Evolutionary conservation across 2,329 filamentous ascomycete genomes (phyloP).

Genomic region (Botrytis paeoniae): DNA sequence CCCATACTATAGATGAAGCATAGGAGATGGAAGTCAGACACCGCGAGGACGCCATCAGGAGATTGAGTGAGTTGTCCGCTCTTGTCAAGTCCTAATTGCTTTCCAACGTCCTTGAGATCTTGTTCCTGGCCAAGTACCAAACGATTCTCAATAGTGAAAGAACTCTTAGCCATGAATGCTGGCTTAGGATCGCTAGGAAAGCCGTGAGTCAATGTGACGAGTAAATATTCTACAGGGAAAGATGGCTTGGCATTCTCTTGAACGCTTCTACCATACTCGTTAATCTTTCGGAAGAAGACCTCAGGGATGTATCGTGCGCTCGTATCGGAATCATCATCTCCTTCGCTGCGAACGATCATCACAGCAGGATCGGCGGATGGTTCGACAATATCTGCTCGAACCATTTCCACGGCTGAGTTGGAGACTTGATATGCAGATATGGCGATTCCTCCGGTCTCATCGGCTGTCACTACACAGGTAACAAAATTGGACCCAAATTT

Average conservation of each 20-base stretch:
- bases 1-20: conserved; percentile 78
- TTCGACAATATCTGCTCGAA: conserved; percentile 89
- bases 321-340: conserved; percentile 66
- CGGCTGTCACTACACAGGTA: conserved; percentile 92
- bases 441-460: conserved; percentile 81
- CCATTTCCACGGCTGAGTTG: conserved; percentile 96
- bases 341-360: conserved; percentile 92
- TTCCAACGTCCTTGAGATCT: conserved; percentile 66
- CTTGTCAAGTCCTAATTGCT: conserved; percentile 61
- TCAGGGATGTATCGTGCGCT: conserved; percentile 90
- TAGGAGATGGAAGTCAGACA: conserved; percentile 95
- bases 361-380: conserved; percentile 88
- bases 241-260: conserved; percentile 96
- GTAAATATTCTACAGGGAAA: conserved; percentile 94
- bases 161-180: conserved; percentile 62
- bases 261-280: conserved; percentile 94
- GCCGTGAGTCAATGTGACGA: conserved; percentile 93
- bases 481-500: conserved; percentile 95
- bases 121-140: conserved; percentile 83
- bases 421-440: conserved; percentile 94
- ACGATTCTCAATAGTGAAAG: conserved; percentile 90
- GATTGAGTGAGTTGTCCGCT: conserved; percentile 55
- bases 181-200: conserved; percentile 82
- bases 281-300: conserved; percentile 92
- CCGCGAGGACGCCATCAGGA: conserved; percentile 59